Evolutionary conservation across 148 eudicot genomes (phyloP).

Genomic region (Salicornia ramosissima): DNA sequence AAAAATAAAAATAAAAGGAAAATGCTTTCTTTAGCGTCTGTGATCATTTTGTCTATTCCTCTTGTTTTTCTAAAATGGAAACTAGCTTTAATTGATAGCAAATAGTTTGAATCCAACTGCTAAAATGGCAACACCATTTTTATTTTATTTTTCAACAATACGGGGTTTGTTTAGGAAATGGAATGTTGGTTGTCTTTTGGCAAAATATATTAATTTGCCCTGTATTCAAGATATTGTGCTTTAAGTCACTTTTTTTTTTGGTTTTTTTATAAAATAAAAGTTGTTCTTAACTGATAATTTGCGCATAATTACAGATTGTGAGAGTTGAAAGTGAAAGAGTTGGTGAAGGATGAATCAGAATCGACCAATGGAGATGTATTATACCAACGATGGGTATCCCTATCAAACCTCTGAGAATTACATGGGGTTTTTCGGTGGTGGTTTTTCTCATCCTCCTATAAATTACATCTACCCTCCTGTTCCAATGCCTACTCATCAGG

Average conservation of each 20-base stretch:
- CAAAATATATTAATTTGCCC: not conserved
- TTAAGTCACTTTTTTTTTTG: not conserved
- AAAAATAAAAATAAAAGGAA: too few species aligned
- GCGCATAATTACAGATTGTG: constrained; percentile 5
- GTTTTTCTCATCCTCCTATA: constrained; percentile 36
- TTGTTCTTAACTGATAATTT: not conserved
- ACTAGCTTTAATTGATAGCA: not conserved
- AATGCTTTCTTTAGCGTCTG: constrained; percentile 12
- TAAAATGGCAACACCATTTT: not conserved
- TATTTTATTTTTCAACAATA: too few species aligned
- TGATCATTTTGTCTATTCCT: not conserved
- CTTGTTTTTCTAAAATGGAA: not conserved
- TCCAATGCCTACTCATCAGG: constrained; percentile 33
- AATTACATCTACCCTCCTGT: constrained; percentile 39
- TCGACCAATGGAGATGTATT: constrained; percentile 46
- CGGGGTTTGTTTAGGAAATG: not conserved
- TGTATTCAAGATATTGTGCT: not conserved
- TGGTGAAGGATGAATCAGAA: constrained; percentile 33
- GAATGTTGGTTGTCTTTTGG: not conserved
- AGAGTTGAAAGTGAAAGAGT: constrained; percentile 2
- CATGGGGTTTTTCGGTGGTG: constrained; percentile 44
- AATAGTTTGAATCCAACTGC: not conserved
- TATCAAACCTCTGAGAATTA: constrained; percentile 41
- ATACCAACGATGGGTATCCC: constrained; percentile 40
- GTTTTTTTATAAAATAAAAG: not conserved